Percentiles rank a stretch among this genome's conserved stretches.
phyloP scores from a whole-genome alignment of 176 grass and related monocot species.

The Puccinellia tenuiflora region DNA sequence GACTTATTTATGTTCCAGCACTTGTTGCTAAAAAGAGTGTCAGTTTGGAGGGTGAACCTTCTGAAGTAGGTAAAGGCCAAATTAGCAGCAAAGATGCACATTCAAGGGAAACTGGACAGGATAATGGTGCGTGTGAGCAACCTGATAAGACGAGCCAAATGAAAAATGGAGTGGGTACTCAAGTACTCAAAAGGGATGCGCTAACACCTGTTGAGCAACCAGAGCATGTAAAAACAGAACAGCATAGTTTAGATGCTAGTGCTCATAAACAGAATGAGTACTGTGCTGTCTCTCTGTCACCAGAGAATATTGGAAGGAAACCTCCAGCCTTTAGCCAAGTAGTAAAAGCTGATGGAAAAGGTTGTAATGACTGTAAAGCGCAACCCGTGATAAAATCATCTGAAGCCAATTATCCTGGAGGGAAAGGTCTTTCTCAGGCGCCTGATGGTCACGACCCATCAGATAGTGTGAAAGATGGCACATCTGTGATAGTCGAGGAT shows the following conservation, averaged over 20 bases:
- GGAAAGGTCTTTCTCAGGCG: neutral
- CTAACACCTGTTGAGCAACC: conserved; percentile 8
- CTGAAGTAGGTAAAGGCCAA: conserved; percentile 24
- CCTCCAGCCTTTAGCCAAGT: neutral
- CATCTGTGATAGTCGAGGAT: conserved; percentile 18
- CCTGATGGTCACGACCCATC: neutral
- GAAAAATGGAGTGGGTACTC: conserved; percentile 1
- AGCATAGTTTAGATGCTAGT: neutral
- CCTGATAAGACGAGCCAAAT: conserved; percentile 16
- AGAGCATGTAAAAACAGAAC: conserved; percentile 20
- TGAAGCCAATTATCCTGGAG: neutral
- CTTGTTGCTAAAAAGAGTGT: conserved; percentile 29
- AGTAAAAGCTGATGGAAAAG: conserved; percentile 3
- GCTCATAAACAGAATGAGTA: neutral
- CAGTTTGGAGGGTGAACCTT: conserved; percentile 7
- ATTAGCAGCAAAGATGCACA: conserved; percentile 23
- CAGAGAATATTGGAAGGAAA: conserved; percentile 24
- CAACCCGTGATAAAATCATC: neutral
- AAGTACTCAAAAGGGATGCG: neutral
- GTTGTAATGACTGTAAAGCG: neutral
- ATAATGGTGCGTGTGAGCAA: conserved; percentile 9
- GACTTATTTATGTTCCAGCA: conserved; percentile 37
- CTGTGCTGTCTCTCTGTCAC: neutral
- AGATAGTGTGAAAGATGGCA: neutral
- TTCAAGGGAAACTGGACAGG: neutral